These are phyloP conservation scores for Glaciozyma antarctica DNA, from an alignment of 768 basidiomycete genomes.

Conservation along the genomic window DNA sequence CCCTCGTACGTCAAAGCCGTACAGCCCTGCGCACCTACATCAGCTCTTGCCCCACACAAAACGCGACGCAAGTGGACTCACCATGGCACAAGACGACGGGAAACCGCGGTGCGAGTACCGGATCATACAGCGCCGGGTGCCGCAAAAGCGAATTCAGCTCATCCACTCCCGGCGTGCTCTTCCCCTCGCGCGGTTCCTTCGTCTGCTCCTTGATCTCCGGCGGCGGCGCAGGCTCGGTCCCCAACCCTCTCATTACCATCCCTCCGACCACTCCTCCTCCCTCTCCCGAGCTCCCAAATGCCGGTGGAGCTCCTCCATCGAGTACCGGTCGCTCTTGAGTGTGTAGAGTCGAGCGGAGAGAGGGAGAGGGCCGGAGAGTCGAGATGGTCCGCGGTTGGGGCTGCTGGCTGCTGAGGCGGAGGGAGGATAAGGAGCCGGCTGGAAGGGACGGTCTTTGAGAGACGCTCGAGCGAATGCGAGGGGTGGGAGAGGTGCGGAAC, in stretches of 20 bases:
- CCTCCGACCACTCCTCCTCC: neutral
- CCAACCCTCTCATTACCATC: neutral
- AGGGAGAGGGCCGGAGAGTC: neutral
- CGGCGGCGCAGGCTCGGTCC: neutral
- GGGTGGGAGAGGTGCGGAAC: neutral
- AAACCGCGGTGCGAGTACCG: conserved; percentile 66
- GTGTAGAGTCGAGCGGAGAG: neutral
- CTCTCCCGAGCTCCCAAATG: neutral
- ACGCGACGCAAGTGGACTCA: conserved; percentile 39
- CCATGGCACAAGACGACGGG: conserved; percentile 96
- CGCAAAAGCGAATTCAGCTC: conserved; percentile 47
- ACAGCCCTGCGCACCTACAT: conserved; percentile 50
- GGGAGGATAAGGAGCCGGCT: too few species aligned
- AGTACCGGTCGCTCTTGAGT: neutral
- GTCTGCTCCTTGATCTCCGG: neutral
- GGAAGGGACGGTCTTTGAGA: neutral
- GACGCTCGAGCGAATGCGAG: neutral
- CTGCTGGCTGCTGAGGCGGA: neutral
- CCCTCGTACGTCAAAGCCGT: conserved; percentile 71
- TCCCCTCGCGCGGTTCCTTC: neutral
- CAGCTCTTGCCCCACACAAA: neutral
- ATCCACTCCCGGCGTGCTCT: neutral
- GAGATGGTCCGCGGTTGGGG: neutral
- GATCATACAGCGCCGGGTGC: conserved; percentile 69
- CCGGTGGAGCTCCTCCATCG: neutral